Conservation (phyloP, 345 rosid genomes). For the Syzygium jambos region DNA sequence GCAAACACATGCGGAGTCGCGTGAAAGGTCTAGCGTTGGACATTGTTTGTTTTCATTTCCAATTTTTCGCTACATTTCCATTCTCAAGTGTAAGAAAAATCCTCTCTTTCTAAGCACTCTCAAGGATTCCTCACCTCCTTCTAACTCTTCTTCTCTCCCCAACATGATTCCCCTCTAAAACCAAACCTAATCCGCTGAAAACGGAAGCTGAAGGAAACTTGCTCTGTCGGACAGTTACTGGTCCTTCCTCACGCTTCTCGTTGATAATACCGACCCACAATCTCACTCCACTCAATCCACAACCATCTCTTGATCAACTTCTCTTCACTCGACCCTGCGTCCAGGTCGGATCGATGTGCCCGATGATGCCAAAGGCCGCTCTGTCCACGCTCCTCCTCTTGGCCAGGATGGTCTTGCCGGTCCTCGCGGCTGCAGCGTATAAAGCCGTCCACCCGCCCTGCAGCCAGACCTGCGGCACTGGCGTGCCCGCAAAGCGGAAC, state of each 20-base stretch:
- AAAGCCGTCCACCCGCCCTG: neutral
- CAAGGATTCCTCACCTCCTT: neutral
- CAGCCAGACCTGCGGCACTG: conserved; percentile 23
- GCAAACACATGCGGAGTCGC: too few species aligned
- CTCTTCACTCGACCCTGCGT: neutral
- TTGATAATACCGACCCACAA: neutral
- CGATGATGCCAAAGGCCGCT: neutral
- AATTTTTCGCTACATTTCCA: too few species aligned
- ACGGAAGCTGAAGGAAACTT: neutral
- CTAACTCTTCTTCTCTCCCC: neutral
- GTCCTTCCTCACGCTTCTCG: neutral
- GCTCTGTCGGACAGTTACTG: neutral
- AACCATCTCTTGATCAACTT: neutral
- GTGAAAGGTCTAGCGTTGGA: too few species aligned
- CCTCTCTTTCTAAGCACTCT: neutral
- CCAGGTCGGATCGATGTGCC: neutral
- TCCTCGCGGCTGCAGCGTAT: neutral
- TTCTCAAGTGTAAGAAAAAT: too few species aligned
- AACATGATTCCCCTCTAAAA: neutral
- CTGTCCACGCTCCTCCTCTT: neutral
- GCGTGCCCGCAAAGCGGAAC: neutral
- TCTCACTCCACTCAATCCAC: too few species aligned
- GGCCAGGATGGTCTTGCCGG: too few species aligned
- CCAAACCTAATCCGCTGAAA: neutral
- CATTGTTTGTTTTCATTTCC: too few species aligned